A percentile compares a stretch with the other conserved stretches of the same genome.
These are phyloP conservation scores for Logfia minima DNA, from an alignment of 129 eudicot species.

Conservation along the genomic window DNA sequence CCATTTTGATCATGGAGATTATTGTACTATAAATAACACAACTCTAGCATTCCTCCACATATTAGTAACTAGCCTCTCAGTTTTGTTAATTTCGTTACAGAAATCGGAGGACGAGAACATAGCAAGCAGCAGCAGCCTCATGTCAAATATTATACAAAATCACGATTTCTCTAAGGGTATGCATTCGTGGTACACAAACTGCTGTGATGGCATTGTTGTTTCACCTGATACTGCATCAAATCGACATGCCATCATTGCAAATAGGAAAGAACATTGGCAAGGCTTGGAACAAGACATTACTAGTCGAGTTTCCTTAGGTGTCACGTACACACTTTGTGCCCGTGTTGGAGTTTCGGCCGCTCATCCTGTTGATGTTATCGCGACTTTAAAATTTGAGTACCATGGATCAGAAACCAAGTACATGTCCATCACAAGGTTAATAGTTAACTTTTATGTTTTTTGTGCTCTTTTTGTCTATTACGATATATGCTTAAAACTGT, in stretches of 20 bases:
- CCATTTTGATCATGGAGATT: neutral
- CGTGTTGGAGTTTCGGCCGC: constrained; percentile 66
- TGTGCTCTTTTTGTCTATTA: neutral
- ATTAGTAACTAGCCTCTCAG: neutral
- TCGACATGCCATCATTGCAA: constrained; percentile 54
- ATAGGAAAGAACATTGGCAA: constrained; percentile 84
- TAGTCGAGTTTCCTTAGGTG: constrained; percentile 47
- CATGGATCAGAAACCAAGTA: constrained; percentile 50
- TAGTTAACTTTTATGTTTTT: neutral
- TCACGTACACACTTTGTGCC: constrained; percentile 59
- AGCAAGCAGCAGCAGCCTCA: constrained; percentile 30
- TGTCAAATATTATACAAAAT: constrained; percentile 49
- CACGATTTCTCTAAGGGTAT: constrained; percentile 76
- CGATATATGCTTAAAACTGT: neutral
- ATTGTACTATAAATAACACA: neutral
- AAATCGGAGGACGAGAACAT: constrained; percentile 24
- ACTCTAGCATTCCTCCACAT: neutral
- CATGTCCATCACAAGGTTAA: constrained; percentile 66
- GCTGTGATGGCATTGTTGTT: constrained; percentile 59
- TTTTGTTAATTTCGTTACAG: constrained; percentile 27
- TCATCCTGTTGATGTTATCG: constrained; percentile 49
- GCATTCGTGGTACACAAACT: constrained; percentile 71
- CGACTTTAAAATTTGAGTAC: constrained; percentile 69
- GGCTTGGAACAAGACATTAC: constrained; percentile 95
- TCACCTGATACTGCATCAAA: constrained; percentile 20